phyloP scores from a whole-genome alignment of 306 rosid species.

The Astragalus glycyphyllos region DNA sequence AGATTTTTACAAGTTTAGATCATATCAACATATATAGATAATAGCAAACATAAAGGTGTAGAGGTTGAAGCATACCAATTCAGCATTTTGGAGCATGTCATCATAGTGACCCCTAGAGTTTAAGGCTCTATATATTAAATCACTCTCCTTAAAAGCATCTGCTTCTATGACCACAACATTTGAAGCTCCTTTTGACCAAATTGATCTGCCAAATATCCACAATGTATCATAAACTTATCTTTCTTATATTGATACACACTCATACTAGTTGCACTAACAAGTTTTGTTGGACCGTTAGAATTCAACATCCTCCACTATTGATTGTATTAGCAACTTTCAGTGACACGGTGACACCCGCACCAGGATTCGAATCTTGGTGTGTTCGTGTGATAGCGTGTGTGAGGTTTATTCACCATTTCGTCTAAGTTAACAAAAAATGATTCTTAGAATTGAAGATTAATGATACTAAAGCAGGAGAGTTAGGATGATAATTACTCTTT shows the following conservation, averaged over 20 bases:
- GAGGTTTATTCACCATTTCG: too few species aligned
- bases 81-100: constrained; percentile 87
- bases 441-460: neutral
- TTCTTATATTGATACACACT: neutral
- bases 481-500: constrained; percentile 56
- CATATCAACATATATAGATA: neutral
- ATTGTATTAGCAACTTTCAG: too few species aligned
- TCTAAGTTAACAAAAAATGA: too few species aligned
- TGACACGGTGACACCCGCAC: too few species aligned
- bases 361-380: too few species aligned
- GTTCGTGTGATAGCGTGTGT: too few species aligned
- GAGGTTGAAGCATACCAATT: constrained; percentile 56
- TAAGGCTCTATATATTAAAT: constrained; percentile 74
- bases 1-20: constrained; percentile 15
- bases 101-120: constrained; percentile 73
- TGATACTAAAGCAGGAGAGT: neutral
- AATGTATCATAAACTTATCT: too few species aligned
- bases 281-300: too few species aligned
- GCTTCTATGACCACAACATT: constrained; percentile 84
- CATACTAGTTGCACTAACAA: too few species aligned
- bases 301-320: too few species aligned
- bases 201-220: constrained; percentile 57
- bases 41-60: neutral
- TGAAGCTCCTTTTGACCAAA: constrained; percentile 65
- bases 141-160: constrained; percentile 92